Conservation (phyloP, 2,329 filamentous ascomycete species). For the Bertia moriformis region DNA sequence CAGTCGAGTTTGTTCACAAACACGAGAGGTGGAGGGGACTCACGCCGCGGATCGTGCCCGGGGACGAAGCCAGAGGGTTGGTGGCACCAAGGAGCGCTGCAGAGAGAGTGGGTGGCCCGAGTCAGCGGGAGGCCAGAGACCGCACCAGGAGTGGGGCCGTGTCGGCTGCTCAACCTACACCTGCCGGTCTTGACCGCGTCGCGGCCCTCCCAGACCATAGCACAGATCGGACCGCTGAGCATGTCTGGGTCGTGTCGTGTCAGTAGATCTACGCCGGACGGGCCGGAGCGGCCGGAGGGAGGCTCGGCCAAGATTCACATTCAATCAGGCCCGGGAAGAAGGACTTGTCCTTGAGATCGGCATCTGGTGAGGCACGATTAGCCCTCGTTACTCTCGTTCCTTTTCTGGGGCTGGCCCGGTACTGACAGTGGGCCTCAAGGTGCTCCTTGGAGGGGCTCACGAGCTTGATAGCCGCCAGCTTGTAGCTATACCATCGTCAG, state of each 20-base stretch:
- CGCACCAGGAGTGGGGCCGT: not conserved
- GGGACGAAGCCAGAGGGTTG: constrained; percentile 88
- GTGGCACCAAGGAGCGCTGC: constrained; percentile 87
- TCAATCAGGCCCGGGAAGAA: constrained; percentile 92
- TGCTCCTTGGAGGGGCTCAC: constrained; percentile 77
- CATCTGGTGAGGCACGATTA: too few species aligned
- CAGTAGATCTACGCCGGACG: not conserved
- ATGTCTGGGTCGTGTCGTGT: constrained; percentile 53
- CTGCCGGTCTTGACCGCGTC: constrained; percentile 98
- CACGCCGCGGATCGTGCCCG: constrained; percentile 96
- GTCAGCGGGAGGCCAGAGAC: constrained; percentile 8
- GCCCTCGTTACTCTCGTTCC: too few species aligned
- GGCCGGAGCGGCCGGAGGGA: too few species aligned
- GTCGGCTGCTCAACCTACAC: constrained; percentile 32
- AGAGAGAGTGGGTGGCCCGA: not conserved
- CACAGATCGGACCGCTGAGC: constrained; percentile 87
- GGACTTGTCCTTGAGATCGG: constrained; percentile 79
- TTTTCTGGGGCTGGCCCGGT: too few species aligned
- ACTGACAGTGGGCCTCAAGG: constrained; percentile 75
- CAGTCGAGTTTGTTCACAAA: constrained; percentile 32
- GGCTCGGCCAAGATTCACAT: constrained; percentile 45
- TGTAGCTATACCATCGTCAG: constrained; percentile 51
- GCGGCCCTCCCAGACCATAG: constrained; percentile 99
- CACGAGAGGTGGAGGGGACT: constrained; percentile 62
- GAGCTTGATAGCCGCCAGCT: constrained; percentile 97